Conservation (phyloP, 1,284 basidiomycete species). For the Bondarzewia mesenterica region DNA sequence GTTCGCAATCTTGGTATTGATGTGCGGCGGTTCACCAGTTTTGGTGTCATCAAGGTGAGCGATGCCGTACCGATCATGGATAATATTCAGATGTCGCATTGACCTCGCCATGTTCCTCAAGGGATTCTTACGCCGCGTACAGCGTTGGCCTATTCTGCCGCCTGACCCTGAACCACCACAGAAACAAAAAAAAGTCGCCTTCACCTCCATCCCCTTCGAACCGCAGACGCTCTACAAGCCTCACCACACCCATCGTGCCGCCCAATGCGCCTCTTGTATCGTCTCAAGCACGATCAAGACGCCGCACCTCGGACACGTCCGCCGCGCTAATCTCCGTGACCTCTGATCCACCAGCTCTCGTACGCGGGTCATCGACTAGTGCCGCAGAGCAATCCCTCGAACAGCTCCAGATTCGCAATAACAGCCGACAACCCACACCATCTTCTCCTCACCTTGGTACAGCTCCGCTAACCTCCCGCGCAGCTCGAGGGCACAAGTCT, state of each 20-base stretch:
- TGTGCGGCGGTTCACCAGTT: conserved; percentile 90
- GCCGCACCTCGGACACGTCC: conserved; percentile 10
- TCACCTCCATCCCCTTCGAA: conserved; percentile 10
- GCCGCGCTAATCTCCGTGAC: conserved; percentile 11
- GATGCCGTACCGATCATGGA: too few species aligned
- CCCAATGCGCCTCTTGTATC: conserved; percentile 6
- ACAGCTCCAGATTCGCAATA: conserved; percentile 17
- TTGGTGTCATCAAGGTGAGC: conserved; percentile 91
- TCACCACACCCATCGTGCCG: conserved; percentile 9
- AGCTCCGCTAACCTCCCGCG: background rate
- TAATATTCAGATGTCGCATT: background rate
- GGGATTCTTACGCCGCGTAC: conserved; percentile 90
- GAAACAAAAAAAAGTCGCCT: conserved; percentile 1
- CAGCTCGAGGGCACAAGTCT: background rate
- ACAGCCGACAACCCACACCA: background rate
- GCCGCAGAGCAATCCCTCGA: conserved; percentile 29
- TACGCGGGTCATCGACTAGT: conserved; percentile 11
- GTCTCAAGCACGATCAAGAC: too few species aligned
- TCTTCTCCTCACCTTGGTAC: background rate
- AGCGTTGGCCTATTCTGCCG: conserved; percentile 83
- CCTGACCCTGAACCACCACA: conserved; percentile 8
- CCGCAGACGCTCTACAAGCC: conserved; percentile 10
- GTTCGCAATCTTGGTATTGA: conserved; percentile 77
- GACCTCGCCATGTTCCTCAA: conserved; percentile 22
- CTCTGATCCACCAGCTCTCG: background rate